These are phyloP conservation scores for Starmera amethionina DNA, from an alignment of 805 yeast genomes.

Conservation along the genomic window DNA sequence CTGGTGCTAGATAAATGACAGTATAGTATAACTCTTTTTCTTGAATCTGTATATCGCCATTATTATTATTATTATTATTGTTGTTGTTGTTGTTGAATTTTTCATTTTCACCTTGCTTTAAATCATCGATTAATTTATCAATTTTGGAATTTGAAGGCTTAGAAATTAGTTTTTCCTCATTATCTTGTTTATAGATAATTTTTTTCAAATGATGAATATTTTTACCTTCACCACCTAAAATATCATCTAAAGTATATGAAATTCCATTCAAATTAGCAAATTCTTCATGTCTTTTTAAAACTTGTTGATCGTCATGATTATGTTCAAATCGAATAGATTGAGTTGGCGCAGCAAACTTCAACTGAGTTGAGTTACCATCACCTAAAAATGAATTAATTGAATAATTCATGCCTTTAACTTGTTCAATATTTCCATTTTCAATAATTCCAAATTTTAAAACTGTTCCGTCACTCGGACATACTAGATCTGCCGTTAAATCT, in stretches of 20 bases:
- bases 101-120: too few relatives aligned
- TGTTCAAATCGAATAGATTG: slow-evolving; percentile 37
- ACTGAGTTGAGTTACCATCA: slow-evolving; percentile 20
- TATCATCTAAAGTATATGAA: slow-evolving; percentile 56
- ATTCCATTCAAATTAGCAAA: slow-evolving; percentile 76
- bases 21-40: slow-evolving; percentile 65
- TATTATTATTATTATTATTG: too few relatives aligned
- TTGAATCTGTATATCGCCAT: slow-evolving; percentile 13
- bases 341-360: slow-evolving; percentile 44
- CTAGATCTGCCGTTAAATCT: slow-evolving; percentile 51
- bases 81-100: too few relatives aligned
- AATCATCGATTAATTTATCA: too few relatives aligned
- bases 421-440: slow-evolving; percentile 82
- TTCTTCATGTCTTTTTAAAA: slow-evolving; percentile 49
- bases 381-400: slow-evolving; percentile 86
- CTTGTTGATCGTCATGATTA: slow-evolving; percentile 26
- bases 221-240: slow-evolving; percentile 45
- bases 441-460: slow-evolving; percentile 78
- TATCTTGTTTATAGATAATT: slow-evolving; percentile 48
- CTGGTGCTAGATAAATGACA: slow-evolving; percentile 94
- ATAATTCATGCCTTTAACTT: slow-evolving; percentile 94
- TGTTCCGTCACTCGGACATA: slow-evolving; percentile 90
- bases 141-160: too few relatives aligned
- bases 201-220: slow-evolving; percentile 34
- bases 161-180: slow-evolving; percentile 42